Percentiles rank a stretch among this genome's conserved stretches.
Conservation (phyloP, 1,284 basidiomycete genomes). For the Sporisorium graminicola region DNA sequence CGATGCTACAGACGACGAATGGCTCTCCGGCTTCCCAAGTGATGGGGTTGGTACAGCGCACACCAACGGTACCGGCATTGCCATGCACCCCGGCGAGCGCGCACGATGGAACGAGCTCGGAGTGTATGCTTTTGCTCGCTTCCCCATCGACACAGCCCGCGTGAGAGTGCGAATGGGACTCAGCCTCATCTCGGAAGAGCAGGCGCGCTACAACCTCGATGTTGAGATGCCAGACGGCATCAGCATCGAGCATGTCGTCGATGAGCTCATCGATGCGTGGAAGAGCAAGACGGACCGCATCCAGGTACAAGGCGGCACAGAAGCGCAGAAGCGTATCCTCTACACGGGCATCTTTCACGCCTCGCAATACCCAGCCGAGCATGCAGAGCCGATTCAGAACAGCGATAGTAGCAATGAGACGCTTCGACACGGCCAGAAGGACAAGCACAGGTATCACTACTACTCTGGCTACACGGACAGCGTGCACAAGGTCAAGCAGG, state of each 20-base stretch:
- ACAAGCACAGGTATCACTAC: constrained; percentile 71
- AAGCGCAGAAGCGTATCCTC: constrained; percentile 75
- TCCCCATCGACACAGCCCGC: constrained; percentile 70
- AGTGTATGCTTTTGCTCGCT: constrained; percentile 76
- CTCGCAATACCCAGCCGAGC: constrained; percentile 81
- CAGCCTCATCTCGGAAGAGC: constrained; percentile 82
- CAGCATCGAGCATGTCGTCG: constrained; percentile 77
- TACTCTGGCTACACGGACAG: constrained; percentile 81
- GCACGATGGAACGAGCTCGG: constrained; percentile 70
- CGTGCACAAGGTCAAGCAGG: constrained; percentile 73
- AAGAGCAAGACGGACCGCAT: constrained; percentile 79
- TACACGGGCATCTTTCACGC: constrained; percentile 68
- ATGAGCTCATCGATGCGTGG: constrained; percentile 77
- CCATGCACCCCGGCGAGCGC: constrained; percentile 57
- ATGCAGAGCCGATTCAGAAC: constrained; percentile 73
- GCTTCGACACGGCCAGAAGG: constrained; percentile 10
- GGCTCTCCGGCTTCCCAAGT: constrained; percentile 17
- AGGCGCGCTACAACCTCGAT: constrained; percentile 80
- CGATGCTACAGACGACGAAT: constrained; percentile 6
- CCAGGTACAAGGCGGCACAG: constrained; percentile 74
- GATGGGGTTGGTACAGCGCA: constrained; percentile 31
- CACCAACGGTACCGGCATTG: constrained; percentile 72
- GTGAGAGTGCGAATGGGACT: constrained; percentile 80
- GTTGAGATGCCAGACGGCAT: constrained; percentile 71
- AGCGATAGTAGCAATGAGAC: constrained; percentile 51